Percentiles rank a stretch among this genome's conserved stretches.
These are phyloP conservation scores for Cardiospermum halicacabum DNA, from an alignment of 345 rosid genomes.

Conservation along the genomic window DNA sequence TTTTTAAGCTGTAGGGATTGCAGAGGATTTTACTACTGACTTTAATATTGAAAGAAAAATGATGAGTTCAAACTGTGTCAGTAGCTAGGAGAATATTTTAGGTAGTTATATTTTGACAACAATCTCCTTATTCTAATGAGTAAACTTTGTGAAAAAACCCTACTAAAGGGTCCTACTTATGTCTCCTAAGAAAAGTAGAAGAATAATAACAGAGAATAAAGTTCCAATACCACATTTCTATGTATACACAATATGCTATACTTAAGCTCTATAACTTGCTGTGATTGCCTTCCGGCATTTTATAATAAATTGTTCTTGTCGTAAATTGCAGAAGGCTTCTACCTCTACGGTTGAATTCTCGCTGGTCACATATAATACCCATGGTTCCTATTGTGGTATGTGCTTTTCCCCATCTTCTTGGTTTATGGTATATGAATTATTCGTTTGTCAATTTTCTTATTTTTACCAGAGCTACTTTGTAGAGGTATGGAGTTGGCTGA, in stretches of 20 bases:
- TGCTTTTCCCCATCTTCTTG: slow-evolving; percentile 11
- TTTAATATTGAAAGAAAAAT: neutral
- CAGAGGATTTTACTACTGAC: neutral
- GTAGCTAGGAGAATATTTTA: no score
- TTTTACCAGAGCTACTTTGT: neutral
- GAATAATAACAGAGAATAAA: no score
- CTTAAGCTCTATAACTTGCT: slow-evolving; percentile 5
- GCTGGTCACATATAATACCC: slow-evolving; percentile 71
- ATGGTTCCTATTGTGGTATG: slow-evolving; percentile 71
- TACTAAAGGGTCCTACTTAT: no score
- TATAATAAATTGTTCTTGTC: slow-evolving; percentile 1
- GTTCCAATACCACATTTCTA: no score
- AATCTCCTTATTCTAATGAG: no score
- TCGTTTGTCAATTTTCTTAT: slow-evolving; percentile 1
- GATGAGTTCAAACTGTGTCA: neutral
- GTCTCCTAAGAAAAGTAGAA: no score
- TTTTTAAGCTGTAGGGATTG: neutral
- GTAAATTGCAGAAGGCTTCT: slow-evolving; percentile 52
- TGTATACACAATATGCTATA: no score
- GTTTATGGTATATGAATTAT: neutral
- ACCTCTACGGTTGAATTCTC: slow-evolving; percentile 59
- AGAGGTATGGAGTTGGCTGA: neutral
- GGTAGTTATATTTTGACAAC: no score
- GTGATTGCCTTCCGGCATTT: neutral
- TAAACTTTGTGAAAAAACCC: no score